phyloP scores from a whole-genome alignment of 2,329 filamentous ascomycete species.

The Neonectria faginata region DNA sequence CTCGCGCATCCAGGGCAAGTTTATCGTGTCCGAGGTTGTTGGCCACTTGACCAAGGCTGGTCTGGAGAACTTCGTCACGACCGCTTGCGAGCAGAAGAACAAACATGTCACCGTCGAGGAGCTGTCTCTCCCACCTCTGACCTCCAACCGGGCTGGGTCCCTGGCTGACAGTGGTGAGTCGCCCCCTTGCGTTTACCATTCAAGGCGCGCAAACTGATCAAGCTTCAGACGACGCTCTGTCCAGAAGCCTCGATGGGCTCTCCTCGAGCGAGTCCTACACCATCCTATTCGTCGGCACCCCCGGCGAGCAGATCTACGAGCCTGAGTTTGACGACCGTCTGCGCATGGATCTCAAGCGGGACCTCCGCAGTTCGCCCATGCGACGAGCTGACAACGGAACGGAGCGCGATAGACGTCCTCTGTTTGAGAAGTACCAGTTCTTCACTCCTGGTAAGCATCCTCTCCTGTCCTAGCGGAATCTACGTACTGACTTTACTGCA shows the following conservation, averaged over 20 bases:
- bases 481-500: conserved; percentile 50
- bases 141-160: conserved; percentile 56
- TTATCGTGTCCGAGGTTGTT: conserved; percentile 68
- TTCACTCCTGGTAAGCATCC: conserved; percentile 78
- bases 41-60: conserved; percentile 58
- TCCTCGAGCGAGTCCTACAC: conserved; percentile 69
- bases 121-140: conserved; percentile 56
- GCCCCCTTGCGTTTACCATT: background rate
- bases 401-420: conserved; percentile 58
- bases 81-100: conserved; percentile 57
- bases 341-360: conserved; percentile 81
- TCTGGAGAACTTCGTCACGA: conserved; percentile 58
- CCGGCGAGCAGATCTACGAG: conserved; percentile 70
- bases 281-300: conserved; percentile 79
- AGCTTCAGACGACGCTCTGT: conserved; percentile 61
- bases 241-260: conserved; percentile 58
- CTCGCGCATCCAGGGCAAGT: conserved; percentile 53
- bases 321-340: conserved; percentile 71
- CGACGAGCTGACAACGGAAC: conserved; percentile 55
- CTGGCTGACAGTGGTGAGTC: conserved; percentile 62
- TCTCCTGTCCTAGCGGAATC: no score
- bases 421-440: conserved; percentile 96
- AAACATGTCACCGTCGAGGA: conserved; percentile 55
- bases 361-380: conserved; percentile 47
- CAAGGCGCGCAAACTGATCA: background rate